These are phyloP conservation scores for Cordyceps farinosa DNA, from an alignment of 2,329 filamentous ascomycete species.

Conservation along the genomic window DNA sequence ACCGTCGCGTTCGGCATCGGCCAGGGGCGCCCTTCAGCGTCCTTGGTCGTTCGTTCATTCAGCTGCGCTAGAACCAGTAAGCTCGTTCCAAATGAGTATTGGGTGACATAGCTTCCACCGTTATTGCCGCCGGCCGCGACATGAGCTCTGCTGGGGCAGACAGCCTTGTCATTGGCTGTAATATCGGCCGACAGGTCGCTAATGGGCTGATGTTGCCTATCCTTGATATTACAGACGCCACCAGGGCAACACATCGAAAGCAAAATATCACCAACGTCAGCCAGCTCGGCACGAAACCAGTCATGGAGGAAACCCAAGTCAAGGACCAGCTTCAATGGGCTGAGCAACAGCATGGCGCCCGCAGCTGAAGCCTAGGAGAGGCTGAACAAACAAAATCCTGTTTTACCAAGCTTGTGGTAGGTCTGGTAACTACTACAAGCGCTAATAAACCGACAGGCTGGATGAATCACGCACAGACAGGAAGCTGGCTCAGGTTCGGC, in stretches of 20 bases:
- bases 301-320: constrained; percentile 19
- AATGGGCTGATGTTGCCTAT: constrained; percentile 14
- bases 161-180: constrained; percentile 22
- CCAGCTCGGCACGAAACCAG: constrained; percentile 20
- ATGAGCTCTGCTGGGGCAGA: constrained; percentile 18
- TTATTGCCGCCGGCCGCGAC: constrained; percentile 30
- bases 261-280: constrained; percentile 15
- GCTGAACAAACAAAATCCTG: not conserved
- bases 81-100: constrained; percentile 42
- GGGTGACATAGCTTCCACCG: constrained; percentile 39
- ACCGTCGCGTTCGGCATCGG: constrained; percentile 18
- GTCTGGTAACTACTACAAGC: not conserved
- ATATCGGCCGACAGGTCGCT: constrained; percentile 22
- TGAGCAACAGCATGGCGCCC: not conserved
- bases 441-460: no score
- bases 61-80: constrained; percentile 14
- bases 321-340: not conserved
- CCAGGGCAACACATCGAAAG: constrained; percentile 14
- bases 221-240: constrained; percentile 6
- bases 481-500: not conserved
- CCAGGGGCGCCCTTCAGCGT: not conserved
- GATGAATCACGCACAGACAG: constrained; percentile 9
- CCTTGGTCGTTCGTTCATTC: constrained; percentile 18
- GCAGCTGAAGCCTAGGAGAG: not conserved
- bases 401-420: not conserved